Evolutionary conservation across 176 grass and related monocot species (phyloP), one percentile per base, ranked within the genome.

Genomic region (Bromus sterilis): DNA sequence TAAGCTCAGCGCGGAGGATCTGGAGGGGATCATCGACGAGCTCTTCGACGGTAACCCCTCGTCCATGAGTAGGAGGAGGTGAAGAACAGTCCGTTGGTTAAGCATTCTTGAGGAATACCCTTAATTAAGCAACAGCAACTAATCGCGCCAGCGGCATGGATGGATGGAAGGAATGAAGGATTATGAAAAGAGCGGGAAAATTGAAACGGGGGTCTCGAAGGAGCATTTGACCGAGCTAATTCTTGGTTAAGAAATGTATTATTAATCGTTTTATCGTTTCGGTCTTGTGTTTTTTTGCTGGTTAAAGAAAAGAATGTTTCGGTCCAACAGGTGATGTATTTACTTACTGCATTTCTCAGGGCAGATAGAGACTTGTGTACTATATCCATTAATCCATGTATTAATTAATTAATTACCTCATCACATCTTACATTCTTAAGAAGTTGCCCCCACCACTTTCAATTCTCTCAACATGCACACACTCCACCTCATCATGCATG

Each of bases 11-110:
- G 79, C 83, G 1, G 93, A 96, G 34, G 93, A 99, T 61, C 73
- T 99, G 6, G 97, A 99, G 91, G 59, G 74, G 5, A 81, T 78
- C 66, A 88, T 95, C 66, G 90, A 94, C 7, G 92, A 98, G 79
- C 86, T 98, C 43, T 98, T 98, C 88, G 86, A 89, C 48, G 92
- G 95, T 44, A 91, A 86, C 60, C 80, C 87, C 31, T 51, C 81
- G 7, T 90, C 94, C 77, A 89, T 95, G 82, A 61, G 64, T 6
- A 92, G 83, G 71, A 87, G 88, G 51, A 94, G 69, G n/a, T n/a
- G n/a, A n/a, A n/a, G n/a, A n/a, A n/a, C n/a, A n/a, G n/a, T n/a
- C n/a, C n/a, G n/a, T n/a, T n/a, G n/a, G n/a, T n/a, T n/a, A n/a
- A n/a, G n/a, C n/a, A n/a, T n/a, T n/a, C n/a, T n/a, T n/a, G n/a